Conservation (phyloP, 148 eudicot genomes). For the Dianthus caryophyllus region DNA sequence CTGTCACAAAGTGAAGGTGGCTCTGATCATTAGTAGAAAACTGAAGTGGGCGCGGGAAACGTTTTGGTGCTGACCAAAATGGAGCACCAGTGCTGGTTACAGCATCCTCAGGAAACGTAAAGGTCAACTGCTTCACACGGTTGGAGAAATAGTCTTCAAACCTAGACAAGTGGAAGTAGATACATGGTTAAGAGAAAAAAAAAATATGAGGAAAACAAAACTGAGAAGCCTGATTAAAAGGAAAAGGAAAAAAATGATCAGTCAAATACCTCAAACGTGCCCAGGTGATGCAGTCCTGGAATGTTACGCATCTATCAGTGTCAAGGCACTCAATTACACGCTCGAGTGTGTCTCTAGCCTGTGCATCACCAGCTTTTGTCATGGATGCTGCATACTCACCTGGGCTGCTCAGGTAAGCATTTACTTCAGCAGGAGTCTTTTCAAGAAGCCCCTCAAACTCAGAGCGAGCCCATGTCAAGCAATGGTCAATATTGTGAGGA, state of each 20-base stretch:
- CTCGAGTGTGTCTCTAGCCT: slow-evolving; percentile 66
- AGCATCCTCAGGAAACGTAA: slow-evolving; percentile 72
- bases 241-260: not conserved
- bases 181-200: not conserved
- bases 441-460: slow-evolving; percentile 77
- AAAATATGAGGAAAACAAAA: not conserved
- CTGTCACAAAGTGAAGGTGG: slow-evolving; percentile 47
- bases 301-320: slow-evolving; percentile 54
- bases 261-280: slow-evolving; percentile 57
- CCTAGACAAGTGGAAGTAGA: slow-evolving; percentile 32
- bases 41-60: slow-evolving; percentile 64
- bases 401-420: slow-evolving; percentile 56
- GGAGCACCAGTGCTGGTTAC: slow-evolving; percentile 55
- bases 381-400: slow-evolving; percentile 54
- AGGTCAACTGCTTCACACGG: slow-evolving; percentile 72
- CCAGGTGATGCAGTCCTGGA: slow-evolving; percentile 73
- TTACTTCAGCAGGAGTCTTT: slow-evolving; percentile 82
- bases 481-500: slow-evolving; percentile 83
- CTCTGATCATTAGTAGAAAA: slow-evolving; percentile 51
- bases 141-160: slow-evolving; percentile 69
- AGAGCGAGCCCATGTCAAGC: slow-evolving; percentile 80
- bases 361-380: slow-evolving; percentile 76
- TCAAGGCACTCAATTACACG: slow-evolving; percentile 68
- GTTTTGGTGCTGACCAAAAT: slow-evolving; percentile 85
- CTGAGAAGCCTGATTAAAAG: not conserved